These are phyloP conservation scores for Musa acuminata DNA, from an alignment of 176 grass and related monocot genomes.

Conservation along the genomic window DNA sequence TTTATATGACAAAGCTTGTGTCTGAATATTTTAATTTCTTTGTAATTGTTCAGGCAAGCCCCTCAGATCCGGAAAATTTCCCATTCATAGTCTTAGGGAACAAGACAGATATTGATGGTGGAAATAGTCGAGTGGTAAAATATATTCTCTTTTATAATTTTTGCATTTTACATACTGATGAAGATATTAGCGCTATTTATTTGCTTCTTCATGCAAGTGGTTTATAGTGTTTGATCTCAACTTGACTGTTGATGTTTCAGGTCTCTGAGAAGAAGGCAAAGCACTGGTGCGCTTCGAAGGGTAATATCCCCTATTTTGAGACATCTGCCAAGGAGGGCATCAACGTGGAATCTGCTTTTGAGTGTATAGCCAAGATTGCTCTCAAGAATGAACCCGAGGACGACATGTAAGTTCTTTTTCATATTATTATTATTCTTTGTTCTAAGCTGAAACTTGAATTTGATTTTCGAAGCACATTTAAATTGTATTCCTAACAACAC, in stretches of 20 bases:
- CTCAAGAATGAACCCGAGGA: conserved; percentile 96
- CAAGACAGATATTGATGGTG: conserved; percentile 69
- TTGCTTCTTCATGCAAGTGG: background rate
- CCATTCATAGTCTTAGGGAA: conserved; percentile 82
- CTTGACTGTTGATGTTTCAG: conserved; percentile 26
- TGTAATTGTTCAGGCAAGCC: conserved; percentile 48
- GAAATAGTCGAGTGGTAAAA: conserved; percentile 64
- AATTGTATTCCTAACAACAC: too few species aligned
- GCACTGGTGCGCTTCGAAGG: conserved; percentile 89
- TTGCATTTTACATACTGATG: background rate
- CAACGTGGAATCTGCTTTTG: conserved; percentile 91
- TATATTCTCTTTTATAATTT: background rate
- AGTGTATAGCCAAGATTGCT: conserved; percentile 75
- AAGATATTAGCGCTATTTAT: background rate
- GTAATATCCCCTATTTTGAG: conserved; percentile 91
- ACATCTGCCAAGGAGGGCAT: conserved; percentile 93
- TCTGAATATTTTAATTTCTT: background rate
- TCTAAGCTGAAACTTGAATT: background rate
- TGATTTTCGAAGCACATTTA: background rate
- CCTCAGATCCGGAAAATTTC: conserved; percentile 79
- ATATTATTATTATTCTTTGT: background rate
- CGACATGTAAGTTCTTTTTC: conserved; percentile 56
- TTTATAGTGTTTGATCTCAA: conserved; percentile 15
- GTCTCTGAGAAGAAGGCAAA: conserved; percentile 95
- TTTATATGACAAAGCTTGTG: too few species aligned